Percentiles rank a stretch among this genome's conserved stretches.
phyloP scores from a whole-genome alignment of 495 filamentous ascomycete genomes.

The Xylaria flabelliformis region DNA sequence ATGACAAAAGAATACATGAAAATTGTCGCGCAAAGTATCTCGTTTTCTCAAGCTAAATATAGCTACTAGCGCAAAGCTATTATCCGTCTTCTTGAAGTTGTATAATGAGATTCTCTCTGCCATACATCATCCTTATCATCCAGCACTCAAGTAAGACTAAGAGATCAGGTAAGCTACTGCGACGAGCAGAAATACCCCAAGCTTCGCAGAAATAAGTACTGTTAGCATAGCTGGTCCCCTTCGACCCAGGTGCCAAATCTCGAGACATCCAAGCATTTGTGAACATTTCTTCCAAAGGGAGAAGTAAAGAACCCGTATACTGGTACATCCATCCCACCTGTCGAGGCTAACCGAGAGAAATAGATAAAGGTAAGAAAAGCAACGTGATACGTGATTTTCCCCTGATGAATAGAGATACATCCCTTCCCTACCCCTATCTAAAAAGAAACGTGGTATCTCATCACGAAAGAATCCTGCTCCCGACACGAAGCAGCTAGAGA shows the following conservation, averaged over 20 bases:
- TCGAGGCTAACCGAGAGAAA: background rate
- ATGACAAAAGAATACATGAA: background rate
- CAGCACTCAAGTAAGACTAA: background rate
- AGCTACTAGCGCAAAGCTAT: background rate
- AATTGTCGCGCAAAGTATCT: background rate
- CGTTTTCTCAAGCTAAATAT: background rate
- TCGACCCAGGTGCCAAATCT: background rate
- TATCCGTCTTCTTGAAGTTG: background rate
- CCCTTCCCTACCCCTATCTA: background rate
- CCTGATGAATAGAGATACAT: constrained; percentile 7
- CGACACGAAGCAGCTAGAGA: background rate
- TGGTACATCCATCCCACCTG: constrained; percentile 13
- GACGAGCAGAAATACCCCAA: background rate
- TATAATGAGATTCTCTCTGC: no score
- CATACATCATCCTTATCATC: constrained; percentile 1
- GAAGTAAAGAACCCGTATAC: constrained; percentile 11
- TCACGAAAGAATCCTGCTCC: constrained; percentile 4
- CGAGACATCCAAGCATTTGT: background rate
- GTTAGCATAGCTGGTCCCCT: background rate
- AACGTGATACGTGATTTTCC: background rate
- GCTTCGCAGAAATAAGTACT: background rate
- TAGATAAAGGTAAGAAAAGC: background rate
- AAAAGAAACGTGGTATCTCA: constrained; percentile 15
- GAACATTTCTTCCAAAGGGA: background rate
- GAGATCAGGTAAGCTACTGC: background rate